Base-by-base conservation (phyloP, 306 rosid genomes). In the Medicago ruthenica region DNA sequence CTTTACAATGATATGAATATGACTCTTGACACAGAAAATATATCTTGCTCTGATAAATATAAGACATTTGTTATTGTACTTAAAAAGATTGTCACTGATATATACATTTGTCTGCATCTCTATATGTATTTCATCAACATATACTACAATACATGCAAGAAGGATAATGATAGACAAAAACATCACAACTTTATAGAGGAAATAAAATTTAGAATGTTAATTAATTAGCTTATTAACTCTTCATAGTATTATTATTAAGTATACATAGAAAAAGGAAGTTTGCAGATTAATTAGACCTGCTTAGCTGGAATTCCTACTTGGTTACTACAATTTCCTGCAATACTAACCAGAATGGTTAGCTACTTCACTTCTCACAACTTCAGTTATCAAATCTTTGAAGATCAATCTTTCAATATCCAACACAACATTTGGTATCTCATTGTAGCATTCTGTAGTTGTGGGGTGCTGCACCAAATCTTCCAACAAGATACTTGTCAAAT, bases 321-420 rank as follows among this genome's bases (percentile, higher is more conserved):
- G 83, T 77, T 68, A 81, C 71, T 76, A 75, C 76, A 67, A 82
- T 75, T 84, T 67, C 83, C 89, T 86, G 91, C 89, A 84, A 78
- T 36, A 86, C 68, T 82, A 78, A 45, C 87, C 87, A 3, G 86
- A 80, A 66, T 67, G 67, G 81, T 83, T 81, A 67, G 72, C 83
- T 80, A 71, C 74, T 58, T 85, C 90, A 55, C 73, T 63, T 60
- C 74, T 82, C 73, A 88, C 90, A 79, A 86, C 45, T 69, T 96
- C 99, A 16, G 92, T 96, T 82, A 96, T 88, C 83, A 96, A 79
- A 80, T 92, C 99, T 68, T 92, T 96, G 71, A 92, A 96, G 85
- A 96, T 96, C 91, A 85, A 83, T 83, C 98, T 74, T 78, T 96
- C 99, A 14, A 96, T 76, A 70, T 87, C 97, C 91, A 96, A 86